Evolutionary conservation across 371 early-diverging fungal species (phyloP), one percentile per base, ranked within the genome.

Genomic region (Neoconidiobolus thromboides): DNA sequence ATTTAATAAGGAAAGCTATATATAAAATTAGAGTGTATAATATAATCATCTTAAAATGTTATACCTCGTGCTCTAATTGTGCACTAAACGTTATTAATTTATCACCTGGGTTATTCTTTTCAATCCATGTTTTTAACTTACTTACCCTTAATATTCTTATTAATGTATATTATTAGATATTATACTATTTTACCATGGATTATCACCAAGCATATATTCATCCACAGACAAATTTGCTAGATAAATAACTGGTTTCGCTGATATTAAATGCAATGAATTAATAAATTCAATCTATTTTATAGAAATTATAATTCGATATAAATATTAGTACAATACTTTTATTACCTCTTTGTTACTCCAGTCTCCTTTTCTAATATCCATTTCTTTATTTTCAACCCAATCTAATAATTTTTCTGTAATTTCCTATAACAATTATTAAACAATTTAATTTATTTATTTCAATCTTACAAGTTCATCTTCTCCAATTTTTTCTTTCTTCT

Each of bases 241-340:
- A 68, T 97, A 96, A 50, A 97, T 91, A 42, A 98, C 93, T 37
- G 96, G 93, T 71, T 99, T 99, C 60, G 96, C 92, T 1, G 99
- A 96, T 59, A 99, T 76, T 57, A 99, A 81, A 62, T 85, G 85
- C 57, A 95, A 76, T 39, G 73, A 67, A 70, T 93, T 96, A 73
- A 99, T 93, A 47, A 88, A 76, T 61, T 90, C 91, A 50, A 98
- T 67, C 65, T 67, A 56, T 15, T 14, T 12, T 43, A 12, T 14
- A 15, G 15, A 54, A 9, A 58, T 52, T 47, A 57, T 39, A 44
- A 61, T 41, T 9, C 3, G 49, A 7, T 54, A 58, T 48, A 48
- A 55, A 26, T 26, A 47, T 44, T 46, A 26, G 1, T 38, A 6
- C 26, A 36, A 43, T 37, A 39, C 51, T 15, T 12, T 50, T 54